These are phyloP conservation scores for Aspergillus texensis DNA, from an alignment of 2,329 filamentous ascomycete species.

Conservation along the genomic window DNA sequence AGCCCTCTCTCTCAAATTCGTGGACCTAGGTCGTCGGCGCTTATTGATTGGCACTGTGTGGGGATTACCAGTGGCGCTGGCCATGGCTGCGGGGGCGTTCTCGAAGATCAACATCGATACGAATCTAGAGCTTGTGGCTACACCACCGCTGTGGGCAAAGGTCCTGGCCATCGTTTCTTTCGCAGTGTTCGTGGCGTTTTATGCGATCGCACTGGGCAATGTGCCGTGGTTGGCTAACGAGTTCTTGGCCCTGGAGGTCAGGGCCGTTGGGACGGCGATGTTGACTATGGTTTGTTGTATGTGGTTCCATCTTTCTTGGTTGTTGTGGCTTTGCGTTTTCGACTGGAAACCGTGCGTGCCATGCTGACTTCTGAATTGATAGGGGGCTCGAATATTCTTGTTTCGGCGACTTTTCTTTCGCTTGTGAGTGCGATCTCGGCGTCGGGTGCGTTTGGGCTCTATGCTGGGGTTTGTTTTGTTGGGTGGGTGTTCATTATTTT, in stretches of 20 bases:
- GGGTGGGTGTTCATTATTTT: neutral
- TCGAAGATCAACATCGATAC: neutral
- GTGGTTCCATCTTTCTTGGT: neutral
- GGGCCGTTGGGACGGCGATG: neutral
- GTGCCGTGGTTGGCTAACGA: neutral
- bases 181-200: neutral
- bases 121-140: neutral
- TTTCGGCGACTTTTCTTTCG: neutral
- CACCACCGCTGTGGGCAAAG: neutral
- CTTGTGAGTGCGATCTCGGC: neutral
- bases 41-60: neutral
- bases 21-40: neutral
- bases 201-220: neutral
- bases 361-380: neutral
- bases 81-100: neutral
- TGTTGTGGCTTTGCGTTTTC: neutral
- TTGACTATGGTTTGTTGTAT: slow-evolving; percentile 1
- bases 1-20: neutral
- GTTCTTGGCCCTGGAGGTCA: neutral
- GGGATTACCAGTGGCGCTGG: neutral
- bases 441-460: neutral
- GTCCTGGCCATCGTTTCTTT: neutral
- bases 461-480: neutral
- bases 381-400: neutral
- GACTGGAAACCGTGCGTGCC: too few species aligned